These are phyloP conservation scores for Scleroderma citrinum DNA, from an alignment of 768 basidiomycete genomes.

Conservation along the genomic window DNA sequence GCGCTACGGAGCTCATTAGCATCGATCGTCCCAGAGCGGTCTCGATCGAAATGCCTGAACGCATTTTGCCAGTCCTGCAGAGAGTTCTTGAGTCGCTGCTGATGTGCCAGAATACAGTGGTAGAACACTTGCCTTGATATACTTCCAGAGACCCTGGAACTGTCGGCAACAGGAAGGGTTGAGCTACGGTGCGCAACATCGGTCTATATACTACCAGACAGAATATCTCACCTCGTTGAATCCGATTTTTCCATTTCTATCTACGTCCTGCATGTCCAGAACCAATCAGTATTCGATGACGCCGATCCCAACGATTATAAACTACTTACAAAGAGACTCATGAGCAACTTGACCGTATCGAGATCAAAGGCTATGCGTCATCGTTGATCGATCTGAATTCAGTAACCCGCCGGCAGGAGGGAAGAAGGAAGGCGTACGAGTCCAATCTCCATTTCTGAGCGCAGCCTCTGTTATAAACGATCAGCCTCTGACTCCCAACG, in stretches of 20 bases:
- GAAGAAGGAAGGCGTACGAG: slow-evolving; percentile 43
- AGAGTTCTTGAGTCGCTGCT: neutral
- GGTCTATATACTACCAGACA: neutral
- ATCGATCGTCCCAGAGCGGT: slow-evolving; percentile 77
- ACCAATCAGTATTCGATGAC: slow-evolving; percentile 1
- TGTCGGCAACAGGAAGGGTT: slow-evolving; percentile 11
- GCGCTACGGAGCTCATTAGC: slow-evolving; percentile 60
- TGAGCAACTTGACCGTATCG: slow-evolving; percentile 81
- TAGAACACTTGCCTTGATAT: slow-evolving; percentile 51
- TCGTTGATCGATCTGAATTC: neutral
- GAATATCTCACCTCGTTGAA: slow-evolving; percentile 56
- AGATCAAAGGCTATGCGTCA: slow-evolving; percentile 61
- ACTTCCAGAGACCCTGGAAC: slow-evolving; percentile 78
- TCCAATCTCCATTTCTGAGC: slow-evolving; percentile 65
- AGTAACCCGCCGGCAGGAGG: neutral
- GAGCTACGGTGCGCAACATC: slow-evolving; percentile 8
- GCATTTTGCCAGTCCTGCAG: slow-evolving; percentile 75
- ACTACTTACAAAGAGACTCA: slow-evolving; percentile 77
- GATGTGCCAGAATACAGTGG: neutral
- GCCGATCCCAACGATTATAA: slow-evolving; percentile 28
- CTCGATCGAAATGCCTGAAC: slow-evolving; percentile 80
- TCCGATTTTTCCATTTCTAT: slow-evolving; percentile 72
- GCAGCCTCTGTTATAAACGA: slow-evolving; percentile 33
- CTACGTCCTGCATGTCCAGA: slow-evolving; percentile 46
- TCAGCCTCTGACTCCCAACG: neutral